phyloP scores from a whole-genome alignment of 768 basidiomycete species.

The Lactarius hatsudake region DNA sequence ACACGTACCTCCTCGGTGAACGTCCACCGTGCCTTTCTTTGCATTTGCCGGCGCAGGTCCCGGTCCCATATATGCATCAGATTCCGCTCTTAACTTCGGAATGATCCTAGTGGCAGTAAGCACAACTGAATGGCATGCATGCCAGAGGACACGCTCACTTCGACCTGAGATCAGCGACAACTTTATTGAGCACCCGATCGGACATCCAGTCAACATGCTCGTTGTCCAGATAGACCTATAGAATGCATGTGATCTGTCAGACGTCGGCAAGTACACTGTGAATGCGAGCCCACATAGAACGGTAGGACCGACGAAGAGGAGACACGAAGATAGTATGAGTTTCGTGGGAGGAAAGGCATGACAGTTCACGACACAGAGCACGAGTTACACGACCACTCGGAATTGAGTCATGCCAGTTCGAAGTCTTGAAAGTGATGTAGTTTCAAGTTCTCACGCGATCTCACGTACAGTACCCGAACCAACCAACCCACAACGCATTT shows the following conservation, averaged over 20 bases:
- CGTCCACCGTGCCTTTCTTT: constrained; percentile 74
- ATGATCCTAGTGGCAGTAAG: constrained; percentile 47
- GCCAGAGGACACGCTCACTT: constrained; percentile 42
- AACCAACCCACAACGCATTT: too few relatives aligned
- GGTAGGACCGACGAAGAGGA: constrained; percentile 73
- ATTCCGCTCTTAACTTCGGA: constrained; percentile 63
- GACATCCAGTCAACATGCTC: constrained; percentile 91
- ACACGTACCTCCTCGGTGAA: constrained; percentile 74
- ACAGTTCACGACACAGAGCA: neutral
- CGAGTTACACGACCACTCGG: too few relatives aligned
- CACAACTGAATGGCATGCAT: neutral
- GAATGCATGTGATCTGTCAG: neutral
- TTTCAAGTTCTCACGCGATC: too few relatives aligned
- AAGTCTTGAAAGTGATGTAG: too few relatives aligned
- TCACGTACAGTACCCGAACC: too few relatives aligned
- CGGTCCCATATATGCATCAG: constrained; percentile 41
- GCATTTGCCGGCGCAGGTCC: constrained; percentile 42
- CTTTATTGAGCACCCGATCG: constrained; percentile 72
- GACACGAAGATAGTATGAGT: constrained; percentile 80
- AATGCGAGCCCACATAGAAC: constrained; percentile 54
- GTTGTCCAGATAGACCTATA: constrained; percentile 82
- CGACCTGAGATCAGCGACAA: constrained; percentile 75
- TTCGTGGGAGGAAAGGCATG: constrained; percentile 71
- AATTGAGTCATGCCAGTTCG: too few relatives aligned
- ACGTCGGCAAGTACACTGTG: constrained; percentile 1